Conservation (phyloP, 1,284 basidiomycete species). For the Cryptococcus hybrid region DNA sequence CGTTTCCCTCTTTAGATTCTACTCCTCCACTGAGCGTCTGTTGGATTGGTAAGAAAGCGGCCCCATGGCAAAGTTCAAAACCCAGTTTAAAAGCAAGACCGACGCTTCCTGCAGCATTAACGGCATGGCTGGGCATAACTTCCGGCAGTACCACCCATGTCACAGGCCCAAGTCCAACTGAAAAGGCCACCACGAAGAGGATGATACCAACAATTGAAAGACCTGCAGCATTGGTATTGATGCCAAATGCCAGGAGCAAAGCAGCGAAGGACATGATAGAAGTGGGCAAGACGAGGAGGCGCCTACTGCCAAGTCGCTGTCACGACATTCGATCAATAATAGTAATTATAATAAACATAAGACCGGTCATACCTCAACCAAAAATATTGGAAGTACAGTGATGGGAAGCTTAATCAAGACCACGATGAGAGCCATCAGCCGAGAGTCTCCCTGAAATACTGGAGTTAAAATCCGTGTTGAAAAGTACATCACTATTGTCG, state of each 20-base stretch:
- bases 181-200: conserved; percentile 34
- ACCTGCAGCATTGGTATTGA: conserved; percentile 25
- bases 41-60: conserved; percentile 37
- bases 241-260: conserved; percentile 27
- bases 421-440: conserved; percentile 41
- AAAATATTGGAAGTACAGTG: conserved; percentile 50
- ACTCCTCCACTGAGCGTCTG: conserved; percentile 23
- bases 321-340: background rate
- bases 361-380: conserved; percentile 42
- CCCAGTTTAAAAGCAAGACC: conserved; percentile 40
- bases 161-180: conserved; percentile 41
- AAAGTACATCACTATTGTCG: conserved; percentile 45
- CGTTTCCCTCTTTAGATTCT: conserved; percentile 29
- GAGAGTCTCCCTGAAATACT: conserved; percentile 38
- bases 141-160: conserved; percentile 43
- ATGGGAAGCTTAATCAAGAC: conserved; percentile 48
- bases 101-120: conserved; percentile 34
- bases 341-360: background rate
- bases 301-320: conserved; percentile 27
- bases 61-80: conserved; percentile 33
- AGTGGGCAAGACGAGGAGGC: conserved; percentile 31
- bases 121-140: conserved; percentile 35
- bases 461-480: conserved; percentile 47
- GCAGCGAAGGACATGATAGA: conserved; percentile 22
- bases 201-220: conserved; percentile 27